Evolutionary conservation across 2,329 filamentous ascomycete species (phyloP).

Genomic region (Alternaria rosae): DNA sequence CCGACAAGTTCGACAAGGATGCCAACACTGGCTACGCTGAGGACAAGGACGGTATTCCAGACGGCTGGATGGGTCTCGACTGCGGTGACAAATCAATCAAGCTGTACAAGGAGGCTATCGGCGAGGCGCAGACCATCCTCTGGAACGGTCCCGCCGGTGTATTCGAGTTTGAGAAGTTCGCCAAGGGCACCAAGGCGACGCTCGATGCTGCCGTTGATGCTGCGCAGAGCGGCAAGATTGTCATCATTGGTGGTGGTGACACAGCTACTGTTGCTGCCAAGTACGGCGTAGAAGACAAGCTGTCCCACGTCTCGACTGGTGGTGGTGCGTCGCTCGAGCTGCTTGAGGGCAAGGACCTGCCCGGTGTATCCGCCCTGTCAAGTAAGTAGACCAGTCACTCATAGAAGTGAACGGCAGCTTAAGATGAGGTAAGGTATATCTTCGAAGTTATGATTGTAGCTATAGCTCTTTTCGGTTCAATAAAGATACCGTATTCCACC

Average conservation of each 20-base stretch:
- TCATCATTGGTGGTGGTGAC: conserved; percentile 98
- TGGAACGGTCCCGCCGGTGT: conserved; percentile 99
- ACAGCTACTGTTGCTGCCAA: conserved; percentile 98
- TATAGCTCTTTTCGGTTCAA: conserved; percentile 35
- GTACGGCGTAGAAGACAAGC: conserved; percentile 94
- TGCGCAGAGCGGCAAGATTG: conserved; percentile 84
- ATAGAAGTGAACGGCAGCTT: conserved; percentile 29
- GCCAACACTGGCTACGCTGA: conserved; percentile 82
- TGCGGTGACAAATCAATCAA: conserved; percentile 88
- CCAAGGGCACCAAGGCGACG: conserved; percentile 88
- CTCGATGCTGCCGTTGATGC: conserved; percentile 87
- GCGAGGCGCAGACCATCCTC: conserved; percentile 91
- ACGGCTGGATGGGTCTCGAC: conserved; percentile 98
- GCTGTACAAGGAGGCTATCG: conserved; percentile 87
- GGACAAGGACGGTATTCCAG: conserved; percentile 87
- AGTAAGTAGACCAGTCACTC: conserved; percentile 62
- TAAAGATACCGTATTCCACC: conserved; percentile 20
- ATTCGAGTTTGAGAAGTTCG: conserved; percentile 96
- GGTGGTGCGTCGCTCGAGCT: conserved; percentile 95
- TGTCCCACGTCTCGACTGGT: conserved; percentile 97
- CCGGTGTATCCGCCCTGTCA: conserved; percentile 91
- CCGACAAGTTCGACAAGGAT: conserved; percentile 90
- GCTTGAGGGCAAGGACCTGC: conserved; percentile 96
- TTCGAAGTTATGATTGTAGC: conserved; percentile 46
- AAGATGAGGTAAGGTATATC: conserved; percentile 41